phyloP scores from a whole-genome alignment of 169 alveolate species.

The Cryptosporidium baileyi region DNA sequence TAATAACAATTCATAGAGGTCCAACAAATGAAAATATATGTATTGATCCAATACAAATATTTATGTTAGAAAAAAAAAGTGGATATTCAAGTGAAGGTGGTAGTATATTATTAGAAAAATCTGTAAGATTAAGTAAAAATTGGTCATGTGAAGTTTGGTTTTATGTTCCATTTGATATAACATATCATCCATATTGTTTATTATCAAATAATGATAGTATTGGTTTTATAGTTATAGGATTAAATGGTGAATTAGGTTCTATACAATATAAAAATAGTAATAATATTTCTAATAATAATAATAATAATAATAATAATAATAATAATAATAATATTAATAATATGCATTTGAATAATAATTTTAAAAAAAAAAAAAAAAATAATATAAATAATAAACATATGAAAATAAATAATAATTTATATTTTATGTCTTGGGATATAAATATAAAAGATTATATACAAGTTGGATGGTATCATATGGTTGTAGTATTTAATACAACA shows the following conservation, averaged over 20 bases:
- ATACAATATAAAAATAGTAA: slow-evolving; percentile 36
- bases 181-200: slow-evolving; percentile 69
- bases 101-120: slow-evolving; percentile 17
- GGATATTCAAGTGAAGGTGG: slow-evolving; percentile 68
- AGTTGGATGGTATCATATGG: slow-evolving; percentile 63
- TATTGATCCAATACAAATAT: slow-evolving; percentile 65
- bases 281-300: background rate
- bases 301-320: background rate
- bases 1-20: slow-evolving; percentile 56
- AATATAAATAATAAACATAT: background rate
- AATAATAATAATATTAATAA: background rate
- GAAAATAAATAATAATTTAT: slow-evolving; percentile 1
- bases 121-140: slow-evolving; percentile 54
- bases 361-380: background rate
- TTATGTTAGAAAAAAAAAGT: slow-evolving; percentile 50
- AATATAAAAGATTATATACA: slow-evolving; percentile 25
- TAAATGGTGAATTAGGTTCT: slow-evolving; percentile 64
- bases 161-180: slow-evolving; percentile 55
- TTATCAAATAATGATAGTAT: slow-evolving; percentile 37
- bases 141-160: slow-evolving; percentile 69
- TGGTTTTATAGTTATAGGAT: slow-evolving; percentile 64
- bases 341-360: no score
- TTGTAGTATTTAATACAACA: slow-evolving; percentile 48
- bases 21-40: slow-evolving; percentile 69
- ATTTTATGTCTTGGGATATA: slow-evolving; percentile 57